Conservation (phyloP, 139 green algal genomes). For the Trebouxia sp. region DNA sequence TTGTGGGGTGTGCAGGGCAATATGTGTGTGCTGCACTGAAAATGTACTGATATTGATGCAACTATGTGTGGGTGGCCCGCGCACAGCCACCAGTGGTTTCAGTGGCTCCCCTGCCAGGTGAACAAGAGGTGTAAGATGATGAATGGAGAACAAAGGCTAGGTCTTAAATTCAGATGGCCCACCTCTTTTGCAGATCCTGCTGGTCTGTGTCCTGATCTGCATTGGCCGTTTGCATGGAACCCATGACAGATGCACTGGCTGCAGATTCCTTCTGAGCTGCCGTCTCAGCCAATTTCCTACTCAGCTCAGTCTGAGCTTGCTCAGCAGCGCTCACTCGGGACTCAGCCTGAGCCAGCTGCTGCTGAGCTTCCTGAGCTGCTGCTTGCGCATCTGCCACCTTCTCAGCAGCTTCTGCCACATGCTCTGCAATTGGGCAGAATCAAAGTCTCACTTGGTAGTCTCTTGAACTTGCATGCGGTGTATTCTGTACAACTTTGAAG, state of each 20-base stretch:
- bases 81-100: too few relatives aligned
- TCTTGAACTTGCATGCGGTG: too few relatives aligned
- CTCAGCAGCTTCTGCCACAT: not conserved
- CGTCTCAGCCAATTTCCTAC: conserved; percentile 42
- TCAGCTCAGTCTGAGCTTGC: conserved; percentile 54
- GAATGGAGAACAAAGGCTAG: too few relatives aligned
- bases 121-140: too few relatives aligned
- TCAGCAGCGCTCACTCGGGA: conserved; percentile 40
- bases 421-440: not conserved
- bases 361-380: conserved; percentile 23
- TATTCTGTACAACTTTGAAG: too few relatives aligned
- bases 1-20: too few relatives aligned
- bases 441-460: too few relatives aligned
- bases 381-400: not conserved
- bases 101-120: too few relatives aligned
- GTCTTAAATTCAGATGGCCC: too few relatives aligned
- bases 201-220: not conserved
- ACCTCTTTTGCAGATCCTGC: conserved; percentile 24
- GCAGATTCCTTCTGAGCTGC: conserved; percentile 18
- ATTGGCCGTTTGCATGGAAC: not conserved
- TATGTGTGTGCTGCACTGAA: too few relatives aligned
- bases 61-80: too few relatives aligned
- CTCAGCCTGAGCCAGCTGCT: conserved; percentile 31
- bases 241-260: conserved; percentile 28
- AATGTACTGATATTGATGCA: too few relatives aligned